Base-by-base conservation (phyloP, 192 early-diverging fungal genomes). In the Coemansia sp. region DNA sequence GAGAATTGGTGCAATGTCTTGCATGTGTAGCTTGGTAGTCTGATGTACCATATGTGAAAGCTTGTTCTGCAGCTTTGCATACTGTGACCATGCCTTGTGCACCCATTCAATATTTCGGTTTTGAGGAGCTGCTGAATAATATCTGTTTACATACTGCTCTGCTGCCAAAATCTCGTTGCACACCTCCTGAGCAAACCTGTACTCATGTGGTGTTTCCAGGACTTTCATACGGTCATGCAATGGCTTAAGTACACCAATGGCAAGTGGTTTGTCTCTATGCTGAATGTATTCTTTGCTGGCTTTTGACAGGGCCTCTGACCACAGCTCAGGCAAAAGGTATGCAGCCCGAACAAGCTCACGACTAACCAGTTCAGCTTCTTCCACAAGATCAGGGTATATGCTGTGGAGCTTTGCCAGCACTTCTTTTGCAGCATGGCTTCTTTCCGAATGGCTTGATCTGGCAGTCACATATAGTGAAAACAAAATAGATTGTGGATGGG, bases 391-490 rank as follows among this genome's bases (percentile, higher is more conserved):
- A 11, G 93, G 83, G 53, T 87, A 89, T 68, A 94, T 87, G 36
- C 87, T 79, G 11, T 92, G 79, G 85, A 98, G 89, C 65, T 91
- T 94, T 40, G 94, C 92, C 87, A 97, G 88, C 23, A 96, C 92
- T 0, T 90, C 86, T 60, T 88, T 74, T 0, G 96, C 93, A 1
- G 93, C 88, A n/a, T 62, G 63, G 55, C 50, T 61, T 57, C 94
- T 72, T 28, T 85, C 59, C 4, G 64, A 62, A 67, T 87, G 92
- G 59, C 90, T 88, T 14, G 93, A 93, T 50, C 96, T 95, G 0
- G 95, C 94, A 15, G 93, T 95, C 0, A 97, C 95, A 3, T 92
- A 96, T 10, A 98, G 70, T 19, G 96, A 93, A 75, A 97, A 98
- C 15, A 98, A 84, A 31, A 97, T 81, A 10, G 96, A 92, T 73